These are phyloP conservation scores for Aspergillus cavernicola DNA, from an alignment of 495 filamentous ascomycete genomes.

Conservation along the genomic window DNA sequence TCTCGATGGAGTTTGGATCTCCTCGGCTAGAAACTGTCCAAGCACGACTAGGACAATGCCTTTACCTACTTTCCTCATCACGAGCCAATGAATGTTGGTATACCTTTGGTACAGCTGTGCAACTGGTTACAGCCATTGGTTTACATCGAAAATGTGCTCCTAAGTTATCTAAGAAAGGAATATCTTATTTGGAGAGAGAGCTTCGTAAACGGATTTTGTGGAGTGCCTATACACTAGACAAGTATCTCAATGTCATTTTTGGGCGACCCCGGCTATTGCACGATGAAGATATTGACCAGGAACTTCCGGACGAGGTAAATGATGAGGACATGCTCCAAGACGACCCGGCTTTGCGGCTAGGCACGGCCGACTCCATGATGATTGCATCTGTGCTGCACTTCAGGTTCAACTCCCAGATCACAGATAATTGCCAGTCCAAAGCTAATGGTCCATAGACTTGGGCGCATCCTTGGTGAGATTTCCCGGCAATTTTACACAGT, in stretches of 20 bases:
- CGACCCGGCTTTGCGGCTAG: constrained; percentile 29
- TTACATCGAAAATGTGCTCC: constrained; percentile 36
- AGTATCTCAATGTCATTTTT: constrained; percentile 53
- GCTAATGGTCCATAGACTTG: constrained; percentile 29
- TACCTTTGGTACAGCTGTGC: constrained; percentile 44
- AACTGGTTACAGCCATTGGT: constrained; percentile 43
- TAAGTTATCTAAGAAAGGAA: constrained; percentile 29
- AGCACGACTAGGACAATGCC: constrained; percentile 40
- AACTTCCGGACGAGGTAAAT: constrained; percentile 47
- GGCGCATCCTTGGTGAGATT: constrained; percentile 42
- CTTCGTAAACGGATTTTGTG: constrained; percentile 54
- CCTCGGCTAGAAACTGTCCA: constrained; percentile 45
- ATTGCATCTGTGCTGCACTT: constrained; percentile 47
- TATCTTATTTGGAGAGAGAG: constrained; percentile 36
- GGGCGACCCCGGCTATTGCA: constrained; percentile 51
- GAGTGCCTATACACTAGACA: constrained; percentile 54
- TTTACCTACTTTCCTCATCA: constrained; percentile 44
- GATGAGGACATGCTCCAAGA: constrained; percentile 52
- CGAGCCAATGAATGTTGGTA: constrained; percentile 51
- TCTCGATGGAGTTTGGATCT: constrained; percentile 39
- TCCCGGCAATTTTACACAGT: constrained; percentile 48
- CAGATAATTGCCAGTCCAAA: constrained; percentile 2
- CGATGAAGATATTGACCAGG: constrained; percentile 52
- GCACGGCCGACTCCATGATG: constrained; percentile 42
- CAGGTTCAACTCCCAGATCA: constrained; percentile 23